Conservation (phyloP, 148 eudicot genomes). For the Rhododendron kiyosumense region DNA sequence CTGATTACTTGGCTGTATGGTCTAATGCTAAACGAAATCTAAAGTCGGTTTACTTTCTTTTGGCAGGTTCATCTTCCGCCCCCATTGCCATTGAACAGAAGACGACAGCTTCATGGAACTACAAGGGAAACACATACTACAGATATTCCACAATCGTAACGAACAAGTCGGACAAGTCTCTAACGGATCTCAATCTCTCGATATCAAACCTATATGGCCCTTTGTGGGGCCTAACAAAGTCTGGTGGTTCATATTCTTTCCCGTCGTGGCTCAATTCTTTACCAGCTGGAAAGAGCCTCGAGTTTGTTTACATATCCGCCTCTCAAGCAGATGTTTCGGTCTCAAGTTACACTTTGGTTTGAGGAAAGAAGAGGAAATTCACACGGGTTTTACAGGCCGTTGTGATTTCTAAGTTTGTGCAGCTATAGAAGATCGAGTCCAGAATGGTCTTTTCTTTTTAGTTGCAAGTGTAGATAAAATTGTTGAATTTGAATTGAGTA, state of each 20-base stretch:
- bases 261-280: slow-evolving; percentile 73
- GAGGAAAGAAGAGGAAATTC: slow-evolving; percentile 11
- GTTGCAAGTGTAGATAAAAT: slow-evolving; percentile 19
- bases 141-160: slow-evolving; percentile 70
- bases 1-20: not conserved
- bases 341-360: slow-evolving; percentile 63
- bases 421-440: slow-evolving; percentile 38
- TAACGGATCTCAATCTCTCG: slow-evolving; percentile 55
- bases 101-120: slow-evolving; percentile 61
- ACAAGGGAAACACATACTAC: slow-evolving; percentile 65
- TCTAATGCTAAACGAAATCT: not conserved
- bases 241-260: slow-evolving; percentile 49
- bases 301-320: slow-evolving; percentile 75
- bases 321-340: slow-evolving; percentile 56
- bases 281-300: slow-evolving; percentile 73
- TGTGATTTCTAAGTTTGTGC: slow-evolving; percentile 47
- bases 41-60: not conserved
- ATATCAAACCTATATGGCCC: slow-evolving; percentile 81
- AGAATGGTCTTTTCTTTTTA: slow-evolving; percentile 9
- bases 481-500: slow-evolving; percentile 24
- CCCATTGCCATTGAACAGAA: slow-evolving; percentile 51
- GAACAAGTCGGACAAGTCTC: slow-evolving; percentile 65
- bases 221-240: slow-evolving; percentile 74
- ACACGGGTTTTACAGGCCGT: slow-evolving; percentile 9
- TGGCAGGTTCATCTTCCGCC: slow-evolving; percentile 41